phyloP scores from a whole-genome alignment of 2,329 filamentous ascomycete species.

The Metarhizium rileyi region DNA sequence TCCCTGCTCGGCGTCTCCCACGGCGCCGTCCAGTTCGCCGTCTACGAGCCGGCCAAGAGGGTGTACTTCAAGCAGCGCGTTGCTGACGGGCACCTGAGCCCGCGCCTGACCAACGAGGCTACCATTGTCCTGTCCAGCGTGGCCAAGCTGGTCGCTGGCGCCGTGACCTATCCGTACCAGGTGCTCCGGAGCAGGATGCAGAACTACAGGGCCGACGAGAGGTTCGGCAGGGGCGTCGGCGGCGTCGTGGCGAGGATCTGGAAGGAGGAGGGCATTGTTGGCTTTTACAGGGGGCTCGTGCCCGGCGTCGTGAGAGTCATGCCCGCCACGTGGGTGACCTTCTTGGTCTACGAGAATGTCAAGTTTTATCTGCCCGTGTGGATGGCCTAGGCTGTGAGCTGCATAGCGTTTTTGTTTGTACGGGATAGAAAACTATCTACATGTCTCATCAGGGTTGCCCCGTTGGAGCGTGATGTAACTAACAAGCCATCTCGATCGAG shows the following conservation, averaged over 20 bases:
- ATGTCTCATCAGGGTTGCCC: too few relatives aligned
- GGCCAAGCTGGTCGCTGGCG: conserved; percentile 83
- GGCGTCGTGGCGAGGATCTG: conserved; percentile 70
- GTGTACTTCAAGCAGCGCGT: conserved; percentile 34
- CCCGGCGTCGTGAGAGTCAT: conserved; percentile 86
- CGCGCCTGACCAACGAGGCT: conserved; percentile 56
- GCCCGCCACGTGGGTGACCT: conserved; percentile 92
- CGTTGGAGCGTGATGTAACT: too few relatives aligned
- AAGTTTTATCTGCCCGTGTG: conserved; percentile 56
- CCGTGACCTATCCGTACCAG: conserved; percentile 88
- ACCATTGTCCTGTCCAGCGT: conserved; percentile 71
- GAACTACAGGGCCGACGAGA: conserved; percentile 69
- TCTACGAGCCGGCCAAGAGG: conserved; percentile 66
- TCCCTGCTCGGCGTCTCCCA: conserved; percentile 81
- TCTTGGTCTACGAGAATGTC: conserved; percentile 92
- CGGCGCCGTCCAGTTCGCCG: conserved; percentile 90
- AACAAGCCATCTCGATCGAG: too few relatives aligned
- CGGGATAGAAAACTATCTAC: too few relatives aligned
- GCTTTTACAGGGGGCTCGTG: conserved; percentile 86
- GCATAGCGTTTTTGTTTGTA: too few relatives aligned
- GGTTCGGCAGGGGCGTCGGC: conserved; percentile 59
- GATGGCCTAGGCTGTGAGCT: too few relatives aligned
- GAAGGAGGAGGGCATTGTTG: conserved; percentile 65
- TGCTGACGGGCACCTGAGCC: not conserved
- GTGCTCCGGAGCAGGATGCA: conserved; percentile 83